Conservation (phyloP, 2,329 filamentous ascomycete species). For the Claviceps citrina region DNA sequence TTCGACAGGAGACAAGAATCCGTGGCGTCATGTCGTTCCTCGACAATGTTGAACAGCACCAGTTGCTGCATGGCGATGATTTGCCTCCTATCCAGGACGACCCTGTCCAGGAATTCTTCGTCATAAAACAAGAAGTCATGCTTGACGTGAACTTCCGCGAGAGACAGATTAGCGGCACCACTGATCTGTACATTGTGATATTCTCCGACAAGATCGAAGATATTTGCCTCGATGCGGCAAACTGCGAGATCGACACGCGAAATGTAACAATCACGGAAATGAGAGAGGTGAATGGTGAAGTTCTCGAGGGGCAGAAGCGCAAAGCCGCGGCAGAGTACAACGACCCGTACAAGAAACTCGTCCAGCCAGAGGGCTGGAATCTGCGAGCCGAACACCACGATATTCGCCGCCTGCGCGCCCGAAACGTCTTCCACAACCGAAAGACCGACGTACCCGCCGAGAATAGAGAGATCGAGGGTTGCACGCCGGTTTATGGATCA, state of each 20-base stretch:
- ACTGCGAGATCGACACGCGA: constrained; percentile 41
- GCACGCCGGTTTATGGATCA: constrained; percentile 39
- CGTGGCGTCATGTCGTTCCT: constrained; percentile 5
- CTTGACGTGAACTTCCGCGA: constrained; percentile 76
- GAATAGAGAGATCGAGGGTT: constrained; percentile 39
- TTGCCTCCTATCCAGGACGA: constrained; percentile 20
- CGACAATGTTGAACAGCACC: constrained; percentile 9
- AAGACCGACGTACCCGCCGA: constrained; percentile 39
- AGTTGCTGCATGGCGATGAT: constrained; percentile 18
- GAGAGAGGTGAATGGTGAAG: constrained; percentile 20
- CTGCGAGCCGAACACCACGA: constrained; percentile 61
- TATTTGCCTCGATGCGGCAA: constrained; percentile 45
- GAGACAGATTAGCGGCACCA: constrained; percentile 59
- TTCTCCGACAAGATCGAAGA: constrained; percentile 42
- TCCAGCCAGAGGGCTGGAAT: constrained; percentile 44
- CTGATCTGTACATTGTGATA: constrained; percentile 63
- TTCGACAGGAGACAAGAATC: neutral
- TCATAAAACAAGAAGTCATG: constrained; percentile 76
- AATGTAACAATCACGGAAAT: constrained; percentile 35
- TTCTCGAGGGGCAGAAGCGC: constrained; percentile 20
- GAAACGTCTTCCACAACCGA: constrained; percentile 34
- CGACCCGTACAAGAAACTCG: constrained; percentile 54
- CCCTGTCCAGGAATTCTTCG: constrained; percentile 27
- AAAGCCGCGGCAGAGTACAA: constrained; percentile 30
- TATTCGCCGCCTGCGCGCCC: constrained; percentile 52